Percentiles rank a stretch among this genome's conserved stretches.
These are phyloP conservation scores for Citrus unshiu DNA, from an alignment of 345 rosid genomes.

Conservation along the genomic window DNA sequence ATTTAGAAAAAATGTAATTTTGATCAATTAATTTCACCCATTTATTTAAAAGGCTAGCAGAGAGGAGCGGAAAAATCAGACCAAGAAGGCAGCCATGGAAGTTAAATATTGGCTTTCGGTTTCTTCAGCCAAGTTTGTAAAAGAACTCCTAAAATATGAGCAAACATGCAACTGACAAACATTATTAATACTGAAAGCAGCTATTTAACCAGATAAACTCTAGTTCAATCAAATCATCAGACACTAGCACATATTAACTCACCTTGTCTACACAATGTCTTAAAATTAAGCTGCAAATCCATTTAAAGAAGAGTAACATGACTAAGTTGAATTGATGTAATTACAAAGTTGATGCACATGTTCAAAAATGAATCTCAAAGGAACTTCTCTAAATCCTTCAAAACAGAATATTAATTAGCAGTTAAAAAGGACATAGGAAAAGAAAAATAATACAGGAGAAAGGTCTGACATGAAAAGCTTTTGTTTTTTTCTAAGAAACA, in stretches of 20 bases:
- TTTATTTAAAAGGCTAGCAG: no score
- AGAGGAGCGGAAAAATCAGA: no score
- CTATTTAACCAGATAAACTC: background rate
- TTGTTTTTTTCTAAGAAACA: no score
- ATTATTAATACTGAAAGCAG: slow-evolving; percentile 2
- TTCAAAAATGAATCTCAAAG: slow-evolving; percentile 11
- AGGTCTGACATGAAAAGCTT: background rate
- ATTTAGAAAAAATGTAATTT: no score
- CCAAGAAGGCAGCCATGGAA: slow-evolving; percentile 23
- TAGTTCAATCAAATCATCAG: background rate
- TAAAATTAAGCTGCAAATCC: slow-evolving; percentile 22
- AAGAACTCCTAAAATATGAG: slow-evolving; percentile 16
- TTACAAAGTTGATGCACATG: background rate
- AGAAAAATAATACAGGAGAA: background rate
- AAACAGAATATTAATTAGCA: background rate
- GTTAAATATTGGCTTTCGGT: slow-evolving; percentile 4
- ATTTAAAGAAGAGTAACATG: background rate
- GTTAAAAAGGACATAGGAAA: background rate
- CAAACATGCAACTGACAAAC: slow-evolving; percentile 26
- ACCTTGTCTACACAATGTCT: slow-evolving; percentile 19
- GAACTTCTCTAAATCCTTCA: slow-evolving; percentile 11
- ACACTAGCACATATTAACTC: slow-evolving; percentile 4
- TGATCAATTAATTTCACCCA: no score
- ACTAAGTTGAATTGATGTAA: no score
- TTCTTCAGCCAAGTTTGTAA: slow-evolving; percentile 15